Percentiles rank a stretch among this genome's conserved stretches.
phyloP scores from a whole-genome alignment of 2,329 filamentous ascomycete species.

The Colletotrichum limetticola region DNA sequence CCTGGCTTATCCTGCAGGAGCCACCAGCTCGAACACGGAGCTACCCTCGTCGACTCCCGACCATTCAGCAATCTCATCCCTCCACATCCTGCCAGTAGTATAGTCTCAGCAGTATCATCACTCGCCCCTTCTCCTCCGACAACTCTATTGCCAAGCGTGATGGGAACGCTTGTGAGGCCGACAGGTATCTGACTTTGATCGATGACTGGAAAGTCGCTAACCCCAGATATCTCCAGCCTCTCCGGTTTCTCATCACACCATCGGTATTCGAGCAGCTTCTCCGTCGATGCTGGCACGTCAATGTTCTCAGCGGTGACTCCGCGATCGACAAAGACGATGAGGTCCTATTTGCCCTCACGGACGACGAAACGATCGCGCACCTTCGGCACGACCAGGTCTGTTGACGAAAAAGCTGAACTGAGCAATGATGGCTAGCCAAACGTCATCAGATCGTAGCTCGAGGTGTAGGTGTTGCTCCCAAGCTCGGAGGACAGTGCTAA shows the following conservation, averaged over 20 bases:
- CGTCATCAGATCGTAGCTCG: background rate
- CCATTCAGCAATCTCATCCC: background rate
- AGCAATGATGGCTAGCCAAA: background rate
- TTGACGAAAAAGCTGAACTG: background rate
- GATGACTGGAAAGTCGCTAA: background rate
- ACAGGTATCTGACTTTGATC: background rate
- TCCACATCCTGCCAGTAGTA: background rate
- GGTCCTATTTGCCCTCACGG: background rate
- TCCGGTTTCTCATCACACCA: background rate
- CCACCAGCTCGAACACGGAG: background rate
- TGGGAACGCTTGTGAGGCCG: background rate
- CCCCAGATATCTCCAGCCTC: background rate
- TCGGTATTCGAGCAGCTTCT: background rate
- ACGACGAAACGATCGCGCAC: background rate
- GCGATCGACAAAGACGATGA: background rate
- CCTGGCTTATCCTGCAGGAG: background rate
- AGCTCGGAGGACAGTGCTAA: background rate
- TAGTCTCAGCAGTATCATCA: background rate
- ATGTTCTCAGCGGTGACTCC: background rate
- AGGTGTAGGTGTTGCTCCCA: background rate
- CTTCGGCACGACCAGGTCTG: background rate
- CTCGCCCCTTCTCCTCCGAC: background rate
- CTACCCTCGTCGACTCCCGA: background rate
- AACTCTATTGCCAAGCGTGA: background rate
- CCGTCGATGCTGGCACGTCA: background rate